These are phyloP conservation scores for Fusarium sp. DNA, from an alignment of 2,329 filamentous ascomycete genomes.

Conservation along the genomic window DNA sequence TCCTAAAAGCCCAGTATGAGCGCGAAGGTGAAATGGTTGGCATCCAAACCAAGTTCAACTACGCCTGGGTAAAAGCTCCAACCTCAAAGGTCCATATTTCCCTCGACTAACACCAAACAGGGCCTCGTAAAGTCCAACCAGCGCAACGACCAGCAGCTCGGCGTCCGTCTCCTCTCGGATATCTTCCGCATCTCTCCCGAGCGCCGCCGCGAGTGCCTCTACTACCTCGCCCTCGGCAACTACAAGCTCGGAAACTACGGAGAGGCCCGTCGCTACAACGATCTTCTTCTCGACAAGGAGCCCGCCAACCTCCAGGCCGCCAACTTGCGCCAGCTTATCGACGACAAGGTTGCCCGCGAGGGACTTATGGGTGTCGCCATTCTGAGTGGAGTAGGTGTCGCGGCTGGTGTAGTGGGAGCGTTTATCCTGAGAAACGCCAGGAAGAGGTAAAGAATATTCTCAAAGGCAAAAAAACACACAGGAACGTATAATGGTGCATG, in stretches of 20 bases:
- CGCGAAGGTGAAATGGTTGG: constrained; percentile 98
- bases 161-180: constrained; percentile 92
- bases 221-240: constrained; percentile 97
- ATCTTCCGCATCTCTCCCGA: constrained; percentile 96
- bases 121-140: constrained; percentile 93
- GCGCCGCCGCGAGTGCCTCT: constrained; percentile 95
- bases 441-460: constrained; percentile 61
- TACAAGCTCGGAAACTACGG: constrained; percentile 99
- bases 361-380: constrained; percentile 95
- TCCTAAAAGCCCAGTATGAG: constrained; percentile 93
- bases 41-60: constrained; percentile 99
- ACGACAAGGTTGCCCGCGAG: constrained; percentile 96
- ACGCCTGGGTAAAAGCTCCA: constrained; percentile 82
- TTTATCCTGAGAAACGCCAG: constrained; percentile 85
- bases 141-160: constrained; percentile 91
- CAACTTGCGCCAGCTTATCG: constrained; percentile 89
- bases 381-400: constrained; percentile 91
- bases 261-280: constrained; percentile 95
- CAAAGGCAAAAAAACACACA: constrained; percentile 3
- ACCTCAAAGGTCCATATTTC: not conserved
- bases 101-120: constrained; percentile 53
- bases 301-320: constrained; percentile 91
- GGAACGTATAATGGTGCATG: constrained; percentile 29
- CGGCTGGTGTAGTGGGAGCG: constrained; percentile 92
- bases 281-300: constrained; percentile 90